phyloP scores from a whole-genome alignment of 192 early-diverging fungal species.

The Rhizophlyctis rosea region DNA sequence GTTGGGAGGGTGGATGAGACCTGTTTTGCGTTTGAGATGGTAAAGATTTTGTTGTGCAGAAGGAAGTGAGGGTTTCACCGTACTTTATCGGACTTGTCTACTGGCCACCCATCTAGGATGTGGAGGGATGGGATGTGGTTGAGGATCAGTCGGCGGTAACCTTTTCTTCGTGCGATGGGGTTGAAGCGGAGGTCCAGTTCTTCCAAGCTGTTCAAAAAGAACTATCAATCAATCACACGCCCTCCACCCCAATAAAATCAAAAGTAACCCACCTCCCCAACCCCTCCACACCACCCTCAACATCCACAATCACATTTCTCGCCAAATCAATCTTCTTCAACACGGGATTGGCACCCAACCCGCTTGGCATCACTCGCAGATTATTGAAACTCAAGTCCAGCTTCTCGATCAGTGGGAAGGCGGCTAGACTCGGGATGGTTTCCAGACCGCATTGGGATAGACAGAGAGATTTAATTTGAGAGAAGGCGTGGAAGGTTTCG shows the following conservation, averaged over 20 bases:
- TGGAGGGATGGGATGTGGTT: constrained; percentile 3
- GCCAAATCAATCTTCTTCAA: constrained; percentile 35
- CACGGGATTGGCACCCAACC: background rate
- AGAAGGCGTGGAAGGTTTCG: constrained; percentile 19
- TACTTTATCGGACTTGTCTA: constrained; percentile 3
- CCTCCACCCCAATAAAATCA: too few relatives aligned
- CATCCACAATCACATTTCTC: constrained; percentile 27
- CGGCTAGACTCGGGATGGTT: constrained; percentile 30
- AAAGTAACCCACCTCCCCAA: too few relatives aligned
- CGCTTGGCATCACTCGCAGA: constrained; percentile 17
- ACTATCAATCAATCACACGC: too few relatives aligned
- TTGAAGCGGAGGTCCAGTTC: constrained; percentile 46
- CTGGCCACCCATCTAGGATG: constrained; percentile 16
- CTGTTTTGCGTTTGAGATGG: constrained; percentile 5
- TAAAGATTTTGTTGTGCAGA: background rate
- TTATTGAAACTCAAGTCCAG: constrained; percentile 52
- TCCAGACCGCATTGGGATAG: constrained; percentile 31
- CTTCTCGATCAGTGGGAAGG: constrained; percentile 32
- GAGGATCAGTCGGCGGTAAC: constrained; percentile 21
- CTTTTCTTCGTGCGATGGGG: constrained; percentile 38
- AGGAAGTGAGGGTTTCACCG: background rate
- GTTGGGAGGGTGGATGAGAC: constrained; percentile 6
- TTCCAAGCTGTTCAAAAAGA: constrained; percentile 7
- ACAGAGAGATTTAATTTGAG: constrained; percentile 14
- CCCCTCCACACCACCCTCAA: too few relatives aligned